Evolutionary conservation across 768 basidiomycete genomes (phyloP).

Genomic region (Leccinum subgranulosum): DNA sequence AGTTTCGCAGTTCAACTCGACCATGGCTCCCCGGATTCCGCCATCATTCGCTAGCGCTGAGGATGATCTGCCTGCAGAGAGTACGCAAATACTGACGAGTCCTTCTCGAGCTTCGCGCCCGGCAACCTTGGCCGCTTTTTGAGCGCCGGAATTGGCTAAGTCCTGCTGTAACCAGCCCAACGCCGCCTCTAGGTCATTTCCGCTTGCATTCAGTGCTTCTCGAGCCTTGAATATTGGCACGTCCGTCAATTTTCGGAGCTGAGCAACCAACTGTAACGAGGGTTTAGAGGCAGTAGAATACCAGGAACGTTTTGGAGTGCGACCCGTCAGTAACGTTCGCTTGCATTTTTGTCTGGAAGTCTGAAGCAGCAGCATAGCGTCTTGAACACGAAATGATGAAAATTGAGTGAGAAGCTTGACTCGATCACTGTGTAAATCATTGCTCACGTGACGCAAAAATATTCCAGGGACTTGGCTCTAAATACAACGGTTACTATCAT

Average conservation of each 20-base stretch:
- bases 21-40: constrained; percentile 73
- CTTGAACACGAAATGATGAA: background rate
- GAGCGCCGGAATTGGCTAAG: constrained; percentile 62
- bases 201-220: constrained; percentile 73
- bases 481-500: background rate
- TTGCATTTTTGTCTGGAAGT: constrained; percentile 3
- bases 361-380: constrained; percentile 14
- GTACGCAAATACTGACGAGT: constrained; percentile 69
- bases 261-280: constrained; percentile 74
- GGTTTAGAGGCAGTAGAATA: constrained; percentile 63
- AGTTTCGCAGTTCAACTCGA: constrained; percentile 95
- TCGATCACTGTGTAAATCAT: background rate
- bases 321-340: background rate
- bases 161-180: constrained; percentile 81
- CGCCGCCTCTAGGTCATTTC: constrained; percentile 72
- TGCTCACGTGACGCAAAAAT: constrained; percentile 23
- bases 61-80: constrained; percentile 57
- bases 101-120: constrained; percentile 77
- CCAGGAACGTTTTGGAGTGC: constrained; percentile 4
- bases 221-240: constrained; percentile 87
- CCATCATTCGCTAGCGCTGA: constrained; percentile 34
- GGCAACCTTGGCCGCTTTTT: constrained; percentile 81
- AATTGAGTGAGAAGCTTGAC: background rate
- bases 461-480: background rate
- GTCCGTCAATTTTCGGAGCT: constrained; percentile 76